Conservation (phyloP, 1,284 basidiomycete genomes). For the Cystobasidium slooffiae region DNA sequence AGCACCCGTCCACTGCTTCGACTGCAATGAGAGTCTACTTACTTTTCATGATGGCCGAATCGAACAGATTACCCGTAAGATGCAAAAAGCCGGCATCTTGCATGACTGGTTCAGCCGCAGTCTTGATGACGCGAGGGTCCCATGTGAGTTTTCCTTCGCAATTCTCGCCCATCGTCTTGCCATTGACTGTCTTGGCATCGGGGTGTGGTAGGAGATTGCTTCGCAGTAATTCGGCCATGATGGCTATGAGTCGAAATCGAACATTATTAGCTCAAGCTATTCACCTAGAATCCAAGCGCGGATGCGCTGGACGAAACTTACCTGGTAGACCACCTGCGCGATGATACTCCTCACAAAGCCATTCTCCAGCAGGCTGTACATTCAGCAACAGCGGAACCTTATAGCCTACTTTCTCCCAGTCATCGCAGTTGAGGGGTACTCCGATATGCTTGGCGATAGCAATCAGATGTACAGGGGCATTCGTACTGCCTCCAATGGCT, state of each 20-base stretch:
- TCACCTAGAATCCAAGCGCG: too few species aligned
- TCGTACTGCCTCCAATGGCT: constrained; percentile 60
- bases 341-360: constrained; percentile 61
- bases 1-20: background rate
- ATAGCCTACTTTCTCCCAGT: constrained; percentile 58
- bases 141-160: constrained; percentile 53
- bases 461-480: constrained; percentile 55
- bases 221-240: constrained; percentile 44
- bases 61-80: constrained; percentile 57
- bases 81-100: constrained; percentile 57
- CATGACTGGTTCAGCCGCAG: constrained; percentile 55
- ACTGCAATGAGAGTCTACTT: background rate
- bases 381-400: constrained; percentile 59
- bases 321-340: constrained; percentile 59
- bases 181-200: constrained; percentile 55
- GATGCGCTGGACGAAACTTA: background rate
- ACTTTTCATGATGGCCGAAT: constrained; percentile 59
- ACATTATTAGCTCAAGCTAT: too few species aligned
- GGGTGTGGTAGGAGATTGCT: constrained; percentile 41
- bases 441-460: constrained; percentile 59
- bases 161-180: constrained; percentile 56
- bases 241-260: constrained; percentile 40
- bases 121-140: constrained; percentile 56
- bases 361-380: constrained; percentile 59
- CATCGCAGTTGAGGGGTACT: constrained; percentile 58